Evolutionary conservation across 192 early-diverging fungal species (phyloP), one percentile per base, ranked within the genome.

Genomic region (Mortierella alpina): DNA sequence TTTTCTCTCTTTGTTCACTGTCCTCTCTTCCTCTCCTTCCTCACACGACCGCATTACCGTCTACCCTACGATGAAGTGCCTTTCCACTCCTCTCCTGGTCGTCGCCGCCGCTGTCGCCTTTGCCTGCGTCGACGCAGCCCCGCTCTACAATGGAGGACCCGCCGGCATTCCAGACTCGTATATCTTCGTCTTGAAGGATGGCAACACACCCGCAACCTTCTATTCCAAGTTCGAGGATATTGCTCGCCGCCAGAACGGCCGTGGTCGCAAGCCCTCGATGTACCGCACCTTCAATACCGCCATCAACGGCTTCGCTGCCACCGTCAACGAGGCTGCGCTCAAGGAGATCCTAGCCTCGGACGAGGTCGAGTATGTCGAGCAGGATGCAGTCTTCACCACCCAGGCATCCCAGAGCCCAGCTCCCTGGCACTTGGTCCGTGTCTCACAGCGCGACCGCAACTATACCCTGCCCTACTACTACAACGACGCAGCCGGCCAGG

Each of bases 81-180:
- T 31, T 31, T 31, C 31, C 31, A 3, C 31, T 31, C 31, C 31
- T 31, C 31, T 31, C 31, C 31, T 31, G 31, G 31, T 31, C 31
- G 3, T 31, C 31, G 31, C 31, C 31, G 31, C 31, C 31, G 31
- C 31, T 31, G 31, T 31, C 31, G 31, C 31, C 31, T 2, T 1
- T 3, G 3, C 3, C 31, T 31, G 31, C 3, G 31, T 31, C 31
- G 31, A 31, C 31, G 31, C 31, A 31, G 31, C 31, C 31, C 31
- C 31, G 31, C 31, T 31, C 31, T 31, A 31, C 31, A 31, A 31
- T 31, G 31, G 31, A 1, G 31, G 31, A 31, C 1, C 31, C 31
- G 31, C 31, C 31, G 31, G 31, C 70, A 86, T 92, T 44, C 73
- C 84, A 10, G 89, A 90, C 77, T 85, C 68, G 55, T 92, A 92